Percentiles rank a stretch among this genome's conserved stretches.
phyloP scores from a whole-genome alignment of 306 rosid species.

The Fragaria vesca region DNA sequence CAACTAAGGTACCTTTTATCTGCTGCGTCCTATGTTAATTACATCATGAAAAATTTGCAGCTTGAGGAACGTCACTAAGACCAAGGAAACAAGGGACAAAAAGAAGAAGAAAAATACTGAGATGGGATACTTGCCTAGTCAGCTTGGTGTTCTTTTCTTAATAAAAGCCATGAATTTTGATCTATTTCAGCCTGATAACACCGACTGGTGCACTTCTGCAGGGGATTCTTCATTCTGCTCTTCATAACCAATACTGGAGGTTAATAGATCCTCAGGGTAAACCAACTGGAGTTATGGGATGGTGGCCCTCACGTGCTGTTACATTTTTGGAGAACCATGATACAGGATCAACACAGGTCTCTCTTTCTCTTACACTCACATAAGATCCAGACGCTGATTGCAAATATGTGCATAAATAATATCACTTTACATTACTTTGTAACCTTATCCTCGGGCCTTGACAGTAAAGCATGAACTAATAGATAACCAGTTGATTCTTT shows the following conservation, averaged over 20 bases:
- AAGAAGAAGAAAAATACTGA: not conserved
- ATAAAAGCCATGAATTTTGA: not conserved
- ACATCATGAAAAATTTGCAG: not conserved
- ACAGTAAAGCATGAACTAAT: not conserved
- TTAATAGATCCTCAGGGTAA: constrained; percentile 74
- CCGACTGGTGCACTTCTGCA: constrained; percentile 24
- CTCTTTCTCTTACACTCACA: not conserved
- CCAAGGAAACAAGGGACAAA: not conserved
- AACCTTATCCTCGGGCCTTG: not conserved
- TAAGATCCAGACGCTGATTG: not conserved
- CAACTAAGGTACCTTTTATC: constrained; percentile 59
- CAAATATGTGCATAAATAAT: not conserved
- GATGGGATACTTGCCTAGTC: not conserved
- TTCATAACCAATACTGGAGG: constrained; percentile 73
- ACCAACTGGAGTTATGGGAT: constrained; percentile 84
- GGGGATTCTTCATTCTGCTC: constrained; percentile 80
- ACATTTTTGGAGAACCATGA: constrained; percentile 87
- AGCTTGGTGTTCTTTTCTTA: not conserved
- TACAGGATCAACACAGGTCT: constrained; percentile 85
- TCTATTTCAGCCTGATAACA: not conserved
- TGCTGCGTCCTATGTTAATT: not conserved
- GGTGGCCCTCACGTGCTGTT: constrained; percentile 92
- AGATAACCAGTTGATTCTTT: not conserved
- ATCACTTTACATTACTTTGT: not conserved
- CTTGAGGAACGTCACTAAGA: not conserved